These are phyloP conservation scores for Chiua sp. DNA, from an alignment of 1,284 basidiomycete genomes.

Conservation along the genomic window DNA sequence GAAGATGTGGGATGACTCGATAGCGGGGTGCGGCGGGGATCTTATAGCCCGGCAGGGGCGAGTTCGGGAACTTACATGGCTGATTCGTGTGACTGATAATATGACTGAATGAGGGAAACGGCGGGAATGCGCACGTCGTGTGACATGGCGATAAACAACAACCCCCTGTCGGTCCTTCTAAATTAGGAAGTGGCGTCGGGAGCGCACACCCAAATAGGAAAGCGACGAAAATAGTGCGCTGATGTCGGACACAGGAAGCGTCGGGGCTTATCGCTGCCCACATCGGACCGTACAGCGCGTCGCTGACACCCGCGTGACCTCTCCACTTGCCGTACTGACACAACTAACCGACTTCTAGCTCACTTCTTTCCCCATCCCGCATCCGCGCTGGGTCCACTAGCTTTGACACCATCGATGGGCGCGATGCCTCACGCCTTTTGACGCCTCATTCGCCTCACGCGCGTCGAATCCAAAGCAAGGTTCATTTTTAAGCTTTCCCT, in stretches of 20 bases:
- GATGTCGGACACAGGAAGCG: conserved; percentile 29
- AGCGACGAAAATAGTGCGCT: conserved; percentile 25
- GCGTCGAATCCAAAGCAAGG: too few relatives aligned
- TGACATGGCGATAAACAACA: conserved; percentile 15
- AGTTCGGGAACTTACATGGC: conserved; percentile 28
- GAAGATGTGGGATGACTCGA: conserved; percentile 27
- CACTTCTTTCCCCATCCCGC: not conserved
- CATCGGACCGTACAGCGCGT: not conserved
- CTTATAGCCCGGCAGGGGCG: conserved; percentile 32
- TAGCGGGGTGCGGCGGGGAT: conserved; percentile 9
- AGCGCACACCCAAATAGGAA: conserved; percentile 17
- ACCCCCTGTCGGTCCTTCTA: conserved; percentile 21
- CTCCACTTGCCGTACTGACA: conserved; percentile 19
- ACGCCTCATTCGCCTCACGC: too few relatives aligned
- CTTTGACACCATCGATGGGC: not conserved
- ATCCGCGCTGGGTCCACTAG: too few relatives aligned
- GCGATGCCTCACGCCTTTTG: too few relatives aligned
- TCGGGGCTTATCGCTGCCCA: conserved; percentile 25
- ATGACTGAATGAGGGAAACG: conserved; percentile 20
- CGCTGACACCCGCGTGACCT: not conserved
- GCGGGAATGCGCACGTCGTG: conserved; percentile 35
- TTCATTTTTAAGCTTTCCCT: too few relatives aligned
- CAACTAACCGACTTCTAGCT: not conserved
- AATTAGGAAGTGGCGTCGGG: conserved; percentile 29
- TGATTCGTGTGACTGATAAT: conserved; percentile 20